phyloP scores from a whole-genome alignment of 2,329 filamentous ascomycete species.

The Fusarium sp. region DNA sequence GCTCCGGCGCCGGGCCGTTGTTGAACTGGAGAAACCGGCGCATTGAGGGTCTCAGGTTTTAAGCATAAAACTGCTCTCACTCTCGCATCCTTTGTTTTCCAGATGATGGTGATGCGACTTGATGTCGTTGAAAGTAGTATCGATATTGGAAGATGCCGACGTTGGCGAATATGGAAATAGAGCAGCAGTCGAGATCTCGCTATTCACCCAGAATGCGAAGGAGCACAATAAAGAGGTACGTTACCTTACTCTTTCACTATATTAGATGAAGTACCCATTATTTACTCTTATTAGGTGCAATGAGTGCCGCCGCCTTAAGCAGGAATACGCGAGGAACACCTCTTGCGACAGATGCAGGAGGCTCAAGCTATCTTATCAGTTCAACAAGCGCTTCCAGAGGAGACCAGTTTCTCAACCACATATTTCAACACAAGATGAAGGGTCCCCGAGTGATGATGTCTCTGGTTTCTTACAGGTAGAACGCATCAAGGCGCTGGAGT shows the following conservation, averaged over 20 bases:
- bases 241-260: too few relatives aligned
- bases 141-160: not conserved
- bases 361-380: constrained; percentile 20
- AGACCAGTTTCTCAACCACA: constrained; percentile 10
- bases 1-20: constrained; percentile 19
- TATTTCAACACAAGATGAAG: not conserved
- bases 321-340: constrained; percentile 33
- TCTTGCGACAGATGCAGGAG: constrained; percentile 39
- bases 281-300: constrained; percentile 25
- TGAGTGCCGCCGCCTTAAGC: constrained; percentile 35
- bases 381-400: constrained; percentile 28
- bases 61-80: not conserved
- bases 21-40: not conserved
- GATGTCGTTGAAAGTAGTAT: too few relatives aligned
- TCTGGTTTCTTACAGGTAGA: constrained; percentile 25
- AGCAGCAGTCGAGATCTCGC: not conserved
- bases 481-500: constrained; percentile 34
- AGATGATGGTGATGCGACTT: too few relatives aligned
- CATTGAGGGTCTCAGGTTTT: not conserved
- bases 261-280: not conserved
- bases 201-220: constrained; percentile 1
- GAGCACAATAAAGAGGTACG: constrained; percentile 18
- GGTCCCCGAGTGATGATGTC: not conserved
- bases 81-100: not conserved
- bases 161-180: not conserved